Percentiles rank a stretch among this genome's conserved stretches.
These are phyloP conservation scores for Amniculicola lignicola DNA, from an alignment of 495 filamentous ascomycete genomes.

Conservation along the genomic window DNA sequence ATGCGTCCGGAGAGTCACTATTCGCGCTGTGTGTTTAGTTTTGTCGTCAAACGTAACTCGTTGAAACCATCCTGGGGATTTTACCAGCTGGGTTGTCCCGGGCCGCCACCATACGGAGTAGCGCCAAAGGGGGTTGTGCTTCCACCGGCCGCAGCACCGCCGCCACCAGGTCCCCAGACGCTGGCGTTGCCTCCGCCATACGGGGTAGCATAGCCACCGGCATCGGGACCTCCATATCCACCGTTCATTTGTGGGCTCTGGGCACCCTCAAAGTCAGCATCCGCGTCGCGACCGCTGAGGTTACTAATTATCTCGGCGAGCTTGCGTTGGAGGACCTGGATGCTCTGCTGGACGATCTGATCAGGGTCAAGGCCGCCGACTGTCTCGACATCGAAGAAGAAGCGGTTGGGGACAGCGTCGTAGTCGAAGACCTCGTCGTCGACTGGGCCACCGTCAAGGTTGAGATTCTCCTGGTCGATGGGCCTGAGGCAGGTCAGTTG, in stretches of 20 bases:
- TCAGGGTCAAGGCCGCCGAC: conserved; percentile 85
- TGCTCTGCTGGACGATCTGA: conserved; percentile 79
- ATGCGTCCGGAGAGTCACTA: too few species aligned
- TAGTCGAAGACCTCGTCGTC: conserved; percentile 87
- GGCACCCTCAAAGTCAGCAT: conserved; percentile 49
- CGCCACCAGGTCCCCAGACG: conserved; percentile 65
- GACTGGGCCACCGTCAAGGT: conserved; percentile 72
- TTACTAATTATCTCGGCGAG: conserved; percentile 78
- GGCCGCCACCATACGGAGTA: conserved; percentile 55
- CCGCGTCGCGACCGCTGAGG: conserved; percentile 50
- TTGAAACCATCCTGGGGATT: too few species aligned
- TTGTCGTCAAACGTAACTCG: too few species aligned
- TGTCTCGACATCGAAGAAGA: conserved; percentile 91
- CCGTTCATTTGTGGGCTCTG: conserved; percentile 33
- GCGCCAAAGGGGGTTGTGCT: conserved; percentile 64
- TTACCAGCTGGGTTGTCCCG: too few species aligned
- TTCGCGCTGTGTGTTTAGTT: too few species aligned
- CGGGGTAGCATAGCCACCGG: conserved; percentile 73
- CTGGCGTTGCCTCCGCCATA: conserved; percentile 60
- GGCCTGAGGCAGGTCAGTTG: conserved; percentile 57
- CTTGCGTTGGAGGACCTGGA: conserved; percentile 85
- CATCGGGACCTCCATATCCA: conserved; percentile 43
- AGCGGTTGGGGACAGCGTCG: conserved; percentile 75
- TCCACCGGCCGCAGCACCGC: conserved; percentile 37
- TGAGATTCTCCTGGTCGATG: conserved; percentile 69